Evolutionary conservation across 1,284 basidiomycete genomes (phyloP), one percentile per base, ranked within the genome.

Genomic region (Tilletia setariae): DNA sequence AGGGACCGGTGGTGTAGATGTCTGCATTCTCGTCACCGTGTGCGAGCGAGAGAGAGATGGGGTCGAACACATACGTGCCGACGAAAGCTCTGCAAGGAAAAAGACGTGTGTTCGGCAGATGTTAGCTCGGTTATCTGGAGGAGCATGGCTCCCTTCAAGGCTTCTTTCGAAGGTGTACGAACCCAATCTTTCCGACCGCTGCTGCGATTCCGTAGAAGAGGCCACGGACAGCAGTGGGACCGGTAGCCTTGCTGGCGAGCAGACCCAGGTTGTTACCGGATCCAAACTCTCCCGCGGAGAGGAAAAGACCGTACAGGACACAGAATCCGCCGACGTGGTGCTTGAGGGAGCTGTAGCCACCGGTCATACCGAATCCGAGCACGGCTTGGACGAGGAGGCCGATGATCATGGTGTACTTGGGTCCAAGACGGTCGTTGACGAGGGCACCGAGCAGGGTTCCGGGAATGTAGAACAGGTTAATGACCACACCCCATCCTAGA

Each of bases 271-370:
- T 75, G 59, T 82, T 79, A 1, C 80, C 80, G 0, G 77, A 70
- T 0, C 80, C 56, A 63, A 92, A 83, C 83, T 93, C 92, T 63
- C 92, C 93, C 71, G 92, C 90, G 74, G 87, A 89, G 68, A 95
- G 82, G 87, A 96, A 98, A 66, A 96, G 88, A 9, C 94, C 93
- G 77, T 95, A 96, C 9, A 96, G 85, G 53, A 93, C 87, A 84
- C 81, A 74, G 21, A 83, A 76, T 0, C 69, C 76, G 47, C 91
- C 91, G 71, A 74, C 64, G 25, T 70, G 59, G 40, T 74, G 42
- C 1, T 71, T 65, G 11, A 83, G 75, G 32, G 68, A 21, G 15
- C 65, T 64, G 56, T 78, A 80, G 0, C 71, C 72, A 44, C 80
- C 82, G 4, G 75, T 69, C 67, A 82, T 68, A 49, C 72, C 72